phyloP scores from a whole-genome alignment of 768 basidiomycete genomes.

The Pulveroboletus sp. region DNA sequence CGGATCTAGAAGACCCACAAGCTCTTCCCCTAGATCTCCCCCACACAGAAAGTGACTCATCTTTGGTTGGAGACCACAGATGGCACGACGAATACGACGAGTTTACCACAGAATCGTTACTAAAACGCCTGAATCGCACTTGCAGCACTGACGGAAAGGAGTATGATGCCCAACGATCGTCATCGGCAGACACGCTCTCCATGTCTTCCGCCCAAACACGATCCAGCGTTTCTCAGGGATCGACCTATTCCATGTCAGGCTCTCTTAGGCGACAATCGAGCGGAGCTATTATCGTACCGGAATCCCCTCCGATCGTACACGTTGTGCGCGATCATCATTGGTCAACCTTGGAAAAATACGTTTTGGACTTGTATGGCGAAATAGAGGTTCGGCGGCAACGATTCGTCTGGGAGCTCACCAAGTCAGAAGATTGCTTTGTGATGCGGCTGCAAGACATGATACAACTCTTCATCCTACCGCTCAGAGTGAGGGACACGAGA shows the following conservation, averaged over 20 bases:
- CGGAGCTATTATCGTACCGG: conserved; percentile 2
- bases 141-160: background rate
- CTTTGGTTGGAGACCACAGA: conserved; percentile 38
- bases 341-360: conserved; percentile 17
- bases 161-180: conserved; percentile 1
- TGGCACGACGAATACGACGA: conserved; percentile 38
- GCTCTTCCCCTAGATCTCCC: conserved; percentile 16
- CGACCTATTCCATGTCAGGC: conserved; percentile 21
- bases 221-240: conserved; percentile 23
- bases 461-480: conserved; percentile 69
- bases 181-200: conserved; percentile 6
- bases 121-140: conserved; percentile 16
- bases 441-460: conserved; percentile 61
- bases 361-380: conserved; percentile 37
- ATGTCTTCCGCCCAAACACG: conserved; percentile 11
- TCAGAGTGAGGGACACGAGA: conserved; percentile 66
- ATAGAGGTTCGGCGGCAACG: conserved; percentile 61
- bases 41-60: conserved; percentile 46
- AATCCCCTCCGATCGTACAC: conserved; percentile 4
- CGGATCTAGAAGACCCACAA: conserved; percentile 9
- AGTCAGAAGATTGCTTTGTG: conserved; percentile 68
- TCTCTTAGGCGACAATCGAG: conserved; percentile 13
- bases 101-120: conserved; percentile 29
- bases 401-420: conserved; percentile 62
- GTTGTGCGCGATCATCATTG: conserved; percentile 21